Percentiles rank a stretch among this genome's conserved stretches.
Evolutionary conservation across 441 rosid genomes (phyloP).

Genomic region (Pelargonium myrrhifolium): DNA sequence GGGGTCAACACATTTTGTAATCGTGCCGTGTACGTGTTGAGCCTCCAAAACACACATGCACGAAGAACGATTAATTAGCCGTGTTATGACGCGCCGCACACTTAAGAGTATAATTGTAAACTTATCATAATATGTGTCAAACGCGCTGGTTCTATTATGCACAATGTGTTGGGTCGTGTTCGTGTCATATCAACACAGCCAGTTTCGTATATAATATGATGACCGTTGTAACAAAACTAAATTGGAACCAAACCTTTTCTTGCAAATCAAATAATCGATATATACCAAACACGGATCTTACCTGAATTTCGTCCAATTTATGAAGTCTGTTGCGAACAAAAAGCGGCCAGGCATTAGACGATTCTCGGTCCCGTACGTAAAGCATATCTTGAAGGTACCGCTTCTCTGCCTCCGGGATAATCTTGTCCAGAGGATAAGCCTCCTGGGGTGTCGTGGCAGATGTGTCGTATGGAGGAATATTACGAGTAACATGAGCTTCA

Average conservation of each 20-base stretch:
- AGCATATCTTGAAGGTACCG: conserved; percentile 44
- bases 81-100: too few species aligned
- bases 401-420: conserved; percentile 67
- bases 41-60: too few species aligned
- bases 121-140: too few species aligned
- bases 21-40: too few species aligned
- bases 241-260: not conserved
- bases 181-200: too few species aligned
- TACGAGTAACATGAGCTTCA: conserved; percentile 34
- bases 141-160: too few species aligned
- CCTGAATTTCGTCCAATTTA: conserved; percentile 48
- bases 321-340: conserved; percentile 68
- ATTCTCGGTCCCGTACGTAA: conserved; percentile 23
- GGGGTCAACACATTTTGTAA: too few species aligned
- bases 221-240: not conserved
- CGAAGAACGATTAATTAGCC: too few species aligned
- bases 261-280: not conserved
- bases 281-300: conserved; percentile 19
- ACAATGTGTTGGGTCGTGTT: too few species aligned
- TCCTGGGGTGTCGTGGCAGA: conserved; percentile 46
- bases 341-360: conserved; percentile 37
- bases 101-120: too few species aligned
- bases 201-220: too few species aligned
- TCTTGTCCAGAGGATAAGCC: conserved; percentile 70
- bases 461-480: conserved; percentile 60